Percentiles rank a stretch among this genome's conserved stretches.
Evolutionary conservation across 176 grass and related monocot genomes (phyloP).

Genomic region (Chloris gayana): DNA sequence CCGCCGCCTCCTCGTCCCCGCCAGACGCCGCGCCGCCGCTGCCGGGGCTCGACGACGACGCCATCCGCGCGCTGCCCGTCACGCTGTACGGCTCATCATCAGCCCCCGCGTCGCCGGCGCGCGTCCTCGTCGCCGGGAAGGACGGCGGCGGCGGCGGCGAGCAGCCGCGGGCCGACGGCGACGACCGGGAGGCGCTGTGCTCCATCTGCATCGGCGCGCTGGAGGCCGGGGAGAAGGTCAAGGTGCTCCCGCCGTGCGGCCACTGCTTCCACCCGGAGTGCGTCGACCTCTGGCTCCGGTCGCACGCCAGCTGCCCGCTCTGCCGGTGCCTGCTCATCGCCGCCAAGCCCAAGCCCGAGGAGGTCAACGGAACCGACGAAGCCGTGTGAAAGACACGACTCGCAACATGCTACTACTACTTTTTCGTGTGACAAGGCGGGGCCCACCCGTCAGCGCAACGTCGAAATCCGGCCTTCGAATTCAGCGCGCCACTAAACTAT

Average conservation of each 20-base stretch:
- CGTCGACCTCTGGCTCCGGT: slow-evolving; percentile 75
- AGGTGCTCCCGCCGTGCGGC: slow-evolving; percentile 62
- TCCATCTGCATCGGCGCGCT: slow-evolving; percentile 77
- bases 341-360: slow-evolving; percentile 11
- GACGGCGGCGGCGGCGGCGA: neutral
- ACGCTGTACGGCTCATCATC: slow-evolving; percentile 42
- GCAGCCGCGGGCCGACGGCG: neutral
- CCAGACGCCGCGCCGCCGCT: neutral
- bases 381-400: slow-evolving; percentile 25
- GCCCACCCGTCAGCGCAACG: neutral
- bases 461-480: neutral
- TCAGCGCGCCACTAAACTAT: slow-evolving; percentile 1
- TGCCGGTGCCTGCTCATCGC: slow-evolving; percentile 54
- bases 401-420: neutral
- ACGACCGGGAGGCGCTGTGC: slow-evolving; percentile 48
- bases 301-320: slow-evolving; percentile 73
- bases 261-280: slow-evolving; percentile 89
- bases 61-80: slow-evolving; percentile 50
- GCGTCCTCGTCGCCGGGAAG: neutral
- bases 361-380: slow-evolving; percentile 23
- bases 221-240: slow-evolving; percentile 74
- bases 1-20: neutral
- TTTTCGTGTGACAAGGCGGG: neutral
- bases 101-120: neutral
- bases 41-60: slow-evolving; percentile 43